A percentile compares a stretch with the other conserved stretches of the same genome.
phyloP scores from a whole-genome alignment of 805 yeast genomes.

The Myxozyma nipponensis region DNA sequence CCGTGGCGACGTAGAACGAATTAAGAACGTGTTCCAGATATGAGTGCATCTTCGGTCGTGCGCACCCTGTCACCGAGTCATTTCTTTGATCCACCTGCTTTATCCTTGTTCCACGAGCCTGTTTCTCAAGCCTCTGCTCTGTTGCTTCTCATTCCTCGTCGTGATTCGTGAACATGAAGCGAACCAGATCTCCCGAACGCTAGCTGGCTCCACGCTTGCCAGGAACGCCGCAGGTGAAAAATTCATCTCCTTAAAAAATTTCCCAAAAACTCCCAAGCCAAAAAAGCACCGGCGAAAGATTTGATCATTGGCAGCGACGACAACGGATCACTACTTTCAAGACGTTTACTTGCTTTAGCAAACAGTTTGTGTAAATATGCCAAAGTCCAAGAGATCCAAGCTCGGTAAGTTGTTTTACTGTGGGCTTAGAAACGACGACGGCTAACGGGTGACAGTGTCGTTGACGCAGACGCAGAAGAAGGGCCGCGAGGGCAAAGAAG shows the following conservation, averaged over 20 bases:
- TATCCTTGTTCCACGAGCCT: too few relatives aligned
- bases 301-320: neutral
- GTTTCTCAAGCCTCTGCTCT: too few relatives aligned
- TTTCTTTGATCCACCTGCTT: too few relatives aligned
- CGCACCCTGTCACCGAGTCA: too few relatives aligned
- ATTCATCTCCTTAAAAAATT: conserved; percentile 1
- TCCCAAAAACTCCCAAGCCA: conserved; percentile 6
- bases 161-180: too few relatives aligned
- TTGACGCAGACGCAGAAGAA: conserved; percentile 95
- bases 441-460: conserved; percentile 54
- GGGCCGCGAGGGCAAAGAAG: conserved; percentile 86
- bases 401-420: conserved; percentile 41
- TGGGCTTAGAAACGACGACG: neutral
- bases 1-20: conserved; percentile 64
- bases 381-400: conserved; percentile 95
- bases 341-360: neutral
- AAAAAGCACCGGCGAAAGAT: neutral
- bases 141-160: too few relatives aligned
- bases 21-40: conserved; percentile 84
- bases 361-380: conserved; percentile 59
- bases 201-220: conserved; percentile 5
- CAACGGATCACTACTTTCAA: neutral
- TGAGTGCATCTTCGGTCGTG: conserved; percentile 57
- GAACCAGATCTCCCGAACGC: too few relatives aligned
- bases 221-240: conserved; percentile 1